Evolutionary conservation across 345 rosid species (phyloP).

Genomic region (Rhizophora apiculata): DNA sequence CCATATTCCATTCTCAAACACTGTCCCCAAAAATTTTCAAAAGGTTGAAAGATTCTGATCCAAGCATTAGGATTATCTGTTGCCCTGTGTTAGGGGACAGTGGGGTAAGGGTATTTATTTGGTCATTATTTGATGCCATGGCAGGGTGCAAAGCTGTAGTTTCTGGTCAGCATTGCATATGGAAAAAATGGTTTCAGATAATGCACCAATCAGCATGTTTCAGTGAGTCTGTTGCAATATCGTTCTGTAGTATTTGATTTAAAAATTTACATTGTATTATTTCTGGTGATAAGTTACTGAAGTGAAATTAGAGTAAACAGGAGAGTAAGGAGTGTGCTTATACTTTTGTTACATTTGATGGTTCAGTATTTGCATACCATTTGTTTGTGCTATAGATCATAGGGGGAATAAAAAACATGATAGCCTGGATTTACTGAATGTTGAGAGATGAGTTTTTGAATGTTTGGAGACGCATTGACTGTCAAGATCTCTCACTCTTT

Average conservation of each 20-base stretch:
- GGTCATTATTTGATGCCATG: conserved; percentile 15
- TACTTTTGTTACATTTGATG: too few relatives aligned
- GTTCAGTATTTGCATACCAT: too few relatives aligned
- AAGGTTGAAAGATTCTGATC: conserved; percentile 23
- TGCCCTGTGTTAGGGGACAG: conserved; percentile 8
- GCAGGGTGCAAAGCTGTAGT: conserved; percentile 17
- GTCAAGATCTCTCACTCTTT: too few relatives aligned
- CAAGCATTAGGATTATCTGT: conserved; percentile 21
- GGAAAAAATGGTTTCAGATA: conserved; percentile 11
- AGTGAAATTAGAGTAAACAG: too few relatives aligned
- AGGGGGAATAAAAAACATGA: too few relatives aligned
- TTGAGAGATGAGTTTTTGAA: too few relatives aligned
- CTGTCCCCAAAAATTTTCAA: conserved; percentile 15
- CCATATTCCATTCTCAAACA: conserved; percentile 1
- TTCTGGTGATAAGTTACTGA: not conserved
- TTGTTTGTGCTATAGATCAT: too few relatives aligned
- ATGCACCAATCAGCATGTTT: conserved; percentile 1
- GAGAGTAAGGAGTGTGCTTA: too few relatives aligned
- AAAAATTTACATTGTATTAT: not conserved
- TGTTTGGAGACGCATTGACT: too few relatives aligned
- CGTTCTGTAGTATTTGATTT: not conserved
- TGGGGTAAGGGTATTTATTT: conserved; percentile 7
- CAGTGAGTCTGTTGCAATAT: conserved; percentile 13
- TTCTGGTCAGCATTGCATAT: conserved; percentile 23
- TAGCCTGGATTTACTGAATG: too few relatives aligned